phyloP scores from a whole-genome alignment of 192 early-diverging fungal genomes.

The Lobosporangium transversale region DNA sequence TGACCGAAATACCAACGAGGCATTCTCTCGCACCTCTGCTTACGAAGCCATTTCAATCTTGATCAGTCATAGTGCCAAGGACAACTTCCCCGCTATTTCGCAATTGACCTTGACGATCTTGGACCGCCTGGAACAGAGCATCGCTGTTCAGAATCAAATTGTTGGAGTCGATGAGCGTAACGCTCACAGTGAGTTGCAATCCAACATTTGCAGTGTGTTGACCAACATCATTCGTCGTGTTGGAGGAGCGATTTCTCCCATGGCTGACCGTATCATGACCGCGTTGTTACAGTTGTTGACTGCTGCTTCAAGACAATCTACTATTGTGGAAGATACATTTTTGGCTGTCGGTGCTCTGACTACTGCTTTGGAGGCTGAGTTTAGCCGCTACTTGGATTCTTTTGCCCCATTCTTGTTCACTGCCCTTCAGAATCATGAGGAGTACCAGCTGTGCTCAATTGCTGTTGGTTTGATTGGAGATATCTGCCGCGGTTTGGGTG shows the following conservation, averaged over 20 bases:
- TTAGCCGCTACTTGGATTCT: constrained; percentile 86
- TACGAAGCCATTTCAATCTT: constrained; percentile 94
- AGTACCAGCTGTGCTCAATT: constrained; percentile 92
- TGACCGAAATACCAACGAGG: constrained; percentile 77
- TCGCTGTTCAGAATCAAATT: constrained; percentile 76
- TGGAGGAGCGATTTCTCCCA: constrained; percentile 72
- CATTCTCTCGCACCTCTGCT: constrained; percentile 89
- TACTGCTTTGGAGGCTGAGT: constrained; percentile 84
- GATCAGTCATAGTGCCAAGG: constrained; percentile 75
- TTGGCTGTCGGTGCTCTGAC: constrained; percentile 89
- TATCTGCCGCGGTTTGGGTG: constrained; percentile 89
- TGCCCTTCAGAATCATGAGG: constrained; percentile 90
- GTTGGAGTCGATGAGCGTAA: constrained; percentile 86
- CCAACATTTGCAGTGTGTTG: constrained; percentile 91
- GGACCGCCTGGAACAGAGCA: constrained; percentile 81
- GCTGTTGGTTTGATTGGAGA: constrained; percentile 98
- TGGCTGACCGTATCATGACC: constrained; percentile 93
- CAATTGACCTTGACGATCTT: constrained; percentile 80
- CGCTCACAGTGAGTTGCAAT: constrained; percentile 86
- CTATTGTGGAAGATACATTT: constrained; percentile 91
- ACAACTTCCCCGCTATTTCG: constrained; percentile 80
- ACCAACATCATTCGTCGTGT: constrained; percentile 87
- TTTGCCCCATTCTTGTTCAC: constrained; percentile 85
- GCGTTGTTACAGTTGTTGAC: constrained; percentile 81
- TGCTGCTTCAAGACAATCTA: constrained; percentile 78